phyloP scores from a whole-genome alignment of 305 asterid species.

The Withania somnifera region DNA sequence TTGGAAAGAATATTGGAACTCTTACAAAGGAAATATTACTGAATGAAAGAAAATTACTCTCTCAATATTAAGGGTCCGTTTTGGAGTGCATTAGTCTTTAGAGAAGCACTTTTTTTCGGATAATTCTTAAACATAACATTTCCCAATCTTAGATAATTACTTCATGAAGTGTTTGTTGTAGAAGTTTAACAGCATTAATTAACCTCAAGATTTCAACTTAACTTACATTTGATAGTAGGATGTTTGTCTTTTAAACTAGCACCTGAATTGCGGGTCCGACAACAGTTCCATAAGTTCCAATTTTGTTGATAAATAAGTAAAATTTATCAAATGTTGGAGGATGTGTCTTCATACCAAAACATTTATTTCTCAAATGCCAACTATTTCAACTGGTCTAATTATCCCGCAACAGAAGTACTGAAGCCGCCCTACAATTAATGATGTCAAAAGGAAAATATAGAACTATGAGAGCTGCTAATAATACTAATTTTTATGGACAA shows the following conservation, averaged over 20 bases:
- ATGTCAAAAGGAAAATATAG: background rate
- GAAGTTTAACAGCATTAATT: background rate
- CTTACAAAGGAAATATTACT: background rate
- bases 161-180: background rate
- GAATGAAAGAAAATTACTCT: background rate
- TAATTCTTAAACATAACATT: background rate
- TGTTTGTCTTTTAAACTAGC: background rate
- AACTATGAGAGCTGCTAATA: background rate
- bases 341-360: background rate
- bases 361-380: background rate
- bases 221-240: background rate
- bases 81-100: background rate
- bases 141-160: background rate
- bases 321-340: background rate
- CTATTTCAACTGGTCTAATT: background rate
- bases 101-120: background rate
- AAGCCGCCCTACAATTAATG: background rate
- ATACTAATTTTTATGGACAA: background rate
- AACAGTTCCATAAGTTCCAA: background rate
- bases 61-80: background rate
- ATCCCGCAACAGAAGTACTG: background rate
- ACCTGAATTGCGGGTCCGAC: background rate
- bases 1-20: background rate
- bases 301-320: background rate
- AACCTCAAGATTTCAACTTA: background rate